Evolutionary conservation across 164 flowering plant genomes (phyloP), one percentile per base, ranked within the genome.

Genomic region (Euptelea pleiosperma): DNA sequence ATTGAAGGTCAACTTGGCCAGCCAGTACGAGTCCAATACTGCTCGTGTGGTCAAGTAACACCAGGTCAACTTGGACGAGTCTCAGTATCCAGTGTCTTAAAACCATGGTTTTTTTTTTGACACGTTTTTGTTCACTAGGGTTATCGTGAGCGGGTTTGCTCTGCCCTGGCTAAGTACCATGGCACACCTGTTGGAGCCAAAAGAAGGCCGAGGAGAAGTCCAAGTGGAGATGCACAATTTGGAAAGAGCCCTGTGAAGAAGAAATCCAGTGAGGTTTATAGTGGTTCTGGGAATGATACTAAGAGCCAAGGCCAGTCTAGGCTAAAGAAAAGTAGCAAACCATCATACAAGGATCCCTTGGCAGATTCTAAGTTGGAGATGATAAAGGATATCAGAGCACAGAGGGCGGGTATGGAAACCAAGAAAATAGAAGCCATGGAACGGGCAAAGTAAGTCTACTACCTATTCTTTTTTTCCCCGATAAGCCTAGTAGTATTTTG

Each of bases 301-400:
- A 69, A 55, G 57, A 66, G 52, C 51, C 65, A 64, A 60, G 40
- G 44, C 15, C 49, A 21, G 37, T 3, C 73, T 7, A 69, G 46
- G 64, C 15, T 47, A 28, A 80, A 59, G 72, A 81, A 46, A 58
- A 72, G 64, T 8, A 73, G 57, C 6, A 52, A 55, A 22, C 89
- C 95, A 1, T 36, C 51, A 11, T 93, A 75, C 65, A 83, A 81
- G 69, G 99, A 93, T 75, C 97, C 97, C 56, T 66, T 79, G 57
- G 84, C 84, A 15, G 77, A 70, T 65, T 71, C 81, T 43, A 93
- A 93, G 70, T 67, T 90, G 64, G 86, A 87, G 73, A 86, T 93
- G 97, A 77, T 93, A 63, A 90, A 82, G 75, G 82, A 73, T 61
- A 93, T 90, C 52, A 79, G 97, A 72, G 84, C 88, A 15, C 71